Evolutionary conservation across 2,329 filamentous ascomycete species (phyloP).

Genomic region (Elsinoe arachidis): DNA sequence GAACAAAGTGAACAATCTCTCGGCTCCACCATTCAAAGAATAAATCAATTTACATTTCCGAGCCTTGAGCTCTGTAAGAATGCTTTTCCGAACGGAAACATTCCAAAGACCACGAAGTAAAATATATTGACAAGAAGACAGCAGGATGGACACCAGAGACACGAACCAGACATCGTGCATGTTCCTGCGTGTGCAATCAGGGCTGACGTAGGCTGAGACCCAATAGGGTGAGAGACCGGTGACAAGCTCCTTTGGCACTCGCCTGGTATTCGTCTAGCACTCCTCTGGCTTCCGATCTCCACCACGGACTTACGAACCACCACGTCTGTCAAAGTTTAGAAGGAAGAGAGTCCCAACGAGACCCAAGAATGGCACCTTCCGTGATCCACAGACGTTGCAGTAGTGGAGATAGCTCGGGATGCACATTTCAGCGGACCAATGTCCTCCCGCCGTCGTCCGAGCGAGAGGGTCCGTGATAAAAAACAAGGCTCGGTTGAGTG

Average conservation of each 20-base stretch:
- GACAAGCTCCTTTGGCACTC: not conserved
- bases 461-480: not conserved
- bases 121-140: no score
- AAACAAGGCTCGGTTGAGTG: not conserved
- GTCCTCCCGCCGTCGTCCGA: no score
- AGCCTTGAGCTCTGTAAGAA: not conserved
- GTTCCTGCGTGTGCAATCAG: not conserved
- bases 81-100: not conserved
- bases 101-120: no score
- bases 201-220: slow-evolving; percentile 2
- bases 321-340: no score
- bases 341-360: no score
- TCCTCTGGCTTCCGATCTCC: no score
- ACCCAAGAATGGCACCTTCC: no score
- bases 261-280: no score
- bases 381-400: no score
- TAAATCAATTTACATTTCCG: not conserved
- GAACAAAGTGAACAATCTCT: not conserved
- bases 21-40: not conserved
- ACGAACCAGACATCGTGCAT: not conserved
- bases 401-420: no score
- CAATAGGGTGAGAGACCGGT: not conserved
- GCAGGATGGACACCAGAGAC: not conserved
- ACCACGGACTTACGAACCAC: no score
- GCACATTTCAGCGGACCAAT: no score